phyloP scores from a whole-genome alignment of 2,329 filamentous ascomycete species.

The Delphinella strobiligena region DNA sequence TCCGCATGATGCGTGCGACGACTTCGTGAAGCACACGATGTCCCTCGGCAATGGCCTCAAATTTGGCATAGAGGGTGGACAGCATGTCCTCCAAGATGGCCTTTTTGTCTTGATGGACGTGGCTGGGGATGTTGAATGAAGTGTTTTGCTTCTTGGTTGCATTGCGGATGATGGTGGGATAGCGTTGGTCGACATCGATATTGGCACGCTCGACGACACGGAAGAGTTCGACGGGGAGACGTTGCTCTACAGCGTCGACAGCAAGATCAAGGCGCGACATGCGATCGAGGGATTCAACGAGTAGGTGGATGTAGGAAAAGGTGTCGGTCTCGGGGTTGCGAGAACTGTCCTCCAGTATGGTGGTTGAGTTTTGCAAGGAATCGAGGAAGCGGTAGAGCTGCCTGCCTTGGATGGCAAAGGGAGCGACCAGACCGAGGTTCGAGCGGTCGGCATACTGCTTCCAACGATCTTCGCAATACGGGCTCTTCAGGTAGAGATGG shows the following conservation, averaged over 20 bases:
- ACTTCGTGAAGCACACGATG: constrained; percentile 91
- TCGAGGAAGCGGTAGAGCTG: constrained; percentile 46
- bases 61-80: constrained; percentile 88
- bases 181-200: constrained; percentile 81
- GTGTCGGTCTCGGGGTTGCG: constrained; percentile 93
- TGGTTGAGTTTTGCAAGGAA: constrained; percentile 39
- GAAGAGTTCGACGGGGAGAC: constrained; percentile 87
- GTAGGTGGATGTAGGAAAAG: constrained; percentile 78
- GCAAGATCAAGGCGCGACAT: constrained; percentile 76
- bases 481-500: constrained; percentile 93
- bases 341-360: constrained; percentile 72
- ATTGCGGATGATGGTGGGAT: constrained; percentile 63
- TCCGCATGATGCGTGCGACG: constrained; percentile 69
- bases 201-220: constrained; percentile 90
- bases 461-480: constrained; percentile 95
- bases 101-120: constrained; percentile 45
- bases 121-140: constrained; percentile 25
- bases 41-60: constrained; percentile 91
- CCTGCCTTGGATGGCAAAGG: constrained; percentile 35
- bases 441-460: constrained; percentile 59
- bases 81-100: constrained; percentile 85
- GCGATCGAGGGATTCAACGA: constrained; percentile 83
- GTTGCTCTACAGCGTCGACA: constrained; percentile 81
- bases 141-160: constrained; percentile 37
- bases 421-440: constrained; percentile 10